Evolutionary conservation across 257 asterid genomes (phyloP).

Genomic region (Primulina tabacum): DNA sequence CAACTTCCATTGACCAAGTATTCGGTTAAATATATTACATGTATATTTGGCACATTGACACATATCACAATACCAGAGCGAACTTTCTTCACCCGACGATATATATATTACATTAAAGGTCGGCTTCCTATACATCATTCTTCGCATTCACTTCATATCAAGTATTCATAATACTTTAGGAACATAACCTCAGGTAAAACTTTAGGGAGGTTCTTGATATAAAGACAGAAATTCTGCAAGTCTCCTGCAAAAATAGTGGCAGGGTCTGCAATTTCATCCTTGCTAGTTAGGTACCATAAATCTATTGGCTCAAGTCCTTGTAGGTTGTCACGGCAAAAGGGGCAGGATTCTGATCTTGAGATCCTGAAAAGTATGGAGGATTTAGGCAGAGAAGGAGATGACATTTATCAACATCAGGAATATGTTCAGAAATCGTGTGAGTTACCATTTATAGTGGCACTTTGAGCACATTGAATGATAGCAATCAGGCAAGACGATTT

Average conservation of each 20-base stretch:
- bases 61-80: neutral
- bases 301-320: constrained; percentile 68
- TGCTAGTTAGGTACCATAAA: constrained; percentile 75
- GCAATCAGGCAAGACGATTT: constrained; percentile 80
- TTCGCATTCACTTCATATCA: constrained; percentile 45
- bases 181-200: constrained; percentile 72
- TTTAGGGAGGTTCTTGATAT: constrained; percentile 65
- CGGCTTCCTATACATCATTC: constrained; percentile 38
- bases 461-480: constrained; percentile 91
- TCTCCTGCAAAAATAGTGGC: constrained; percentile 56
- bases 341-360: constrained; percentile 77
- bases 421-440: neutral
- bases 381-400: neutral
- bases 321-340: constrained; percentile 80
- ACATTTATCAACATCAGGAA: neutral
- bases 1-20: too few species aligned
- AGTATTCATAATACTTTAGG: constrained; percentile 66
- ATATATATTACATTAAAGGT: constrained; percentile 48
- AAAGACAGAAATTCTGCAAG: constrained; percentile 58
- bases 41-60: too few species aligned
- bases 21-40: too few species aligned
- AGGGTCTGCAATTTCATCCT: constrained; percentile 67
- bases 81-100: constrained; percentile 23
- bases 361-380: constrained; percentile 45
- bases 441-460: constrained; percentile 77